Base-by-base conservation (phyloP, 805 yeast species). In the Kazachstania bromeliacearum region DNA sequence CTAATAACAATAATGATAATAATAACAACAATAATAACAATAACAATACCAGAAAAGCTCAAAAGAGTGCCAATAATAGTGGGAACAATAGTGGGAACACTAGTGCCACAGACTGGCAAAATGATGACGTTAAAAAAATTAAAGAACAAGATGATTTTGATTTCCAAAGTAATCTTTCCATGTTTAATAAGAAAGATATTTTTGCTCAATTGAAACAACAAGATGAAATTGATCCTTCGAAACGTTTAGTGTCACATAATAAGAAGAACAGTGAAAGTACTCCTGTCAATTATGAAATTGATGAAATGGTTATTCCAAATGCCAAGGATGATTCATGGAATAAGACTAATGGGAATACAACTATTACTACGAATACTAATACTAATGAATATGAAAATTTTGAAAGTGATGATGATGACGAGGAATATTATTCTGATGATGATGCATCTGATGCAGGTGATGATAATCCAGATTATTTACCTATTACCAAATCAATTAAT, bases 171-270 rank as follows among this genome's bases (percentile, higher is more conserved):
- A 84, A 82, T 52, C 67, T 88, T 43, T 79, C 79, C 17, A 75
- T 77, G 66, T 88, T 88, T 51, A 92, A 88, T 57, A 88, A 88
- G 57, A 64, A 68, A 40, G 67, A 77, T 5, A 89, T 87, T 3
- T 81, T 88, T 57, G 82, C 80, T 33, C 85, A 85, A 52, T 70
- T 88, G 50, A 75, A 75, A 34, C 68, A 68, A 42, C 62, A 66
- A 36, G 96, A 87, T 52, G 68, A 65, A 14, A 66, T 75, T 13
- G 73, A 69, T 27, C 78, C 79, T 1, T 63, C 68, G 10, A 67
- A 72, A 29, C 67, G 95, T 45, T 66, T 85, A 31, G 95, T 83
- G 5, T 77, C 85, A 3, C 83, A 79, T 53, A 87, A 87, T 51
- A 78, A 73, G 45, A 49, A 68, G 15, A 20, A n/a, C 7, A 31